Evolutionary conservation across 306 rosid species (phyloP), one percentile per base, ranked within the genome.

Genomic region (Clitoria ternatea): DNA sequence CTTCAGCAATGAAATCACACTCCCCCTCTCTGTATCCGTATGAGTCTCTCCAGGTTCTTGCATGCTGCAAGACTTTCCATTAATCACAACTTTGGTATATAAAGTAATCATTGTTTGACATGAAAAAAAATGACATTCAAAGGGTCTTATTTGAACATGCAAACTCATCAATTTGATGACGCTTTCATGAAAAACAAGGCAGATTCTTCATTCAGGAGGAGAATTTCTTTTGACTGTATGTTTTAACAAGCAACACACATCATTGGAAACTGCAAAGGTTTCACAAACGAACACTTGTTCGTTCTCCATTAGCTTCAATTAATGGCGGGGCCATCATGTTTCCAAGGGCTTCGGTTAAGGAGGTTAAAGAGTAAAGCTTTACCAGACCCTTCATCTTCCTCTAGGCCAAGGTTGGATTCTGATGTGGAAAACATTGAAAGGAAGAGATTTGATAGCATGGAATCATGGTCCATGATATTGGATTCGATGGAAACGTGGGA

Each of bases 401-500:
- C 87, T 27, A 88, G 70, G 54, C 11, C 67, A 18, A 61, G 15
- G 63, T 5, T 66, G 70, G 73, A 82, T 68, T 66, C 81, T n/a
- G 91, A 90, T 14, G 71, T 72, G 84, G 84, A 86, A 65, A 89
- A 43, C 66, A 62, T 83, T 88, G 97, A 85, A 61, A 83, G 91
- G 81, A 88, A 54, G 87, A 83, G 96, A 36, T 91, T 89, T 68
- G 91, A 91, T 66, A 88, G 96, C 81, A 11, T 85, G 85, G 97
- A 91, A 13, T 91, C 97, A n/a, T 91, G 97, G 92, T 91, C 96
- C 1, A 82, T 88, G 96, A 88, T 91, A 74, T 73, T 91, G 75
- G 97, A 91, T 48, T 86, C 96, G 1, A 82, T 88, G 73, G 97
- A 91, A 59, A 82, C 89, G 22, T 91, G 97, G 97, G 97, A 91